Percentiles rank a stretch among this genome's conserved stretches.
Conservation (phyloP, 805 yeast species). For the Metschnikowia lunata region DNA sequence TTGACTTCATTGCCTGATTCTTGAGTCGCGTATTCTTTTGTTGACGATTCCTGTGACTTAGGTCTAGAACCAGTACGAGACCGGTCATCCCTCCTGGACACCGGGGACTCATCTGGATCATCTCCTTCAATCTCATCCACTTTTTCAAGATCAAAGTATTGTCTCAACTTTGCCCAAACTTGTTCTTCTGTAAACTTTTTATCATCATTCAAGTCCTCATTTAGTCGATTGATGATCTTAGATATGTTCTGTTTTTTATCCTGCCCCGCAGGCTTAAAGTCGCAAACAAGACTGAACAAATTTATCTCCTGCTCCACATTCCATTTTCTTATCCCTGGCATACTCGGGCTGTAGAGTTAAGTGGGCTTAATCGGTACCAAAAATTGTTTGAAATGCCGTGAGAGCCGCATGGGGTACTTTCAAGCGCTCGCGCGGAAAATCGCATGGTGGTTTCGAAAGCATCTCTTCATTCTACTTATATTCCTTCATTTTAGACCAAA, state of each 20-base stretch:
- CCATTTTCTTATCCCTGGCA: constrained; percentile 38
- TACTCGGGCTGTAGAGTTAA: neutral
- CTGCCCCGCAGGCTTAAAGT: constrained; percentile 64
- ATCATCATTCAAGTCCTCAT: constrained; percentile 21
- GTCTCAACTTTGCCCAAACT: constrained; percentile 53
- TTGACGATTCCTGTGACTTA: constrained; percentile 1
- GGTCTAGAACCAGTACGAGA: neutral
- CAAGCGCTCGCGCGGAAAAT: too few relatives aligned
- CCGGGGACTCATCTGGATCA: neutral
- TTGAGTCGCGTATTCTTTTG: neutral
- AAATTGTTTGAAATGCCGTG: neutral
- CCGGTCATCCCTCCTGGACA: neutral
- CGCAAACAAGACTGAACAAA: constrained; percentile 58
- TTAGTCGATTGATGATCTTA: constrained; percentile 37
- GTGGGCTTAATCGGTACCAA: too few relatives aligned
- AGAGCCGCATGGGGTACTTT: too few relatives aligned
- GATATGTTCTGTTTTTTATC: constrained; percentile 41
- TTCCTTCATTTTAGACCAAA: too few relatives aligned
- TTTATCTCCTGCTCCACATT: constrained; percentile 56
- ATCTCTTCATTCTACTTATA: too few relatives aligned
- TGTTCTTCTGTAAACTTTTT: constrained; percentile 41
- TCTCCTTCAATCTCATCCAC: constrained; percentile 34
- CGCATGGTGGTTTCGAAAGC: too few relatives aligned
- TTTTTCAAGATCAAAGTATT: constrained; percentile 52
- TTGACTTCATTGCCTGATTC: neutral